Evolutionary conservation across 306 rosid genomes (phyloP).

Genomic region (Gynostemma pentaphyllum): DNA sequence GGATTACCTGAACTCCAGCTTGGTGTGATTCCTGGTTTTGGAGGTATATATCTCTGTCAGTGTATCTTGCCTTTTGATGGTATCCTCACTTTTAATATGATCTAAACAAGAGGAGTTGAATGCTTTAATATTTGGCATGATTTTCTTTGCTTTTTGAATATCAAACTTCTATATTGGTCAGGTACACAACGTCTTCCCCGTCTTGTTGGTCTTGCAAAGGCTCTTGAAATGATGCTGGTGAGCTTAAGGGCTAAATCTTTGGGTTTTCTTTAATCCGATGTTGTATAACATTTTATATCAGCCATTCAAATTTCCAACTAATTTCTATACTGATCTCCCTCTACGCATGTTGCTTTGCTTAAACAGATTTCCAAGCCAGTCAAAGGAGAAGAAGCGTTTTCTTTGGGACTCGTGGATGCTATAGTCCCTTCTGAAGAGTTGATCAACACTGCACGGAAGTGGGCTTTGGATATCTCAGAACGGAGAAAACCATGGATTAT

Average conservation of each 20-base stretch:
- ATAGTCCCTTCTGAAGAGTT: constrained; percentile 55
- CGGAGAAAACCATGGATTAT: constrained; percentile 68
- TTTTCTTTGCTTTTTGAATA: constrained; percentile 13
- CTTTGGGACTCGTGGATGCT: constrained; percentile 82
- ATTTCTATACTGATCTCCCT: constrained; percentile 14
- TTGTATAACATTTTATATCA: neutral
- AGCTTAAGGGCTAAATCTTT: constrained; percentile 6
- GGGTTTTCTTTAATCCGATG: neutral
- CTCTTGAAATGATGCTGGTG: constrained; percentile 93
- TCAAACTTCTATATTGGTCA: constrained; percentile 27
- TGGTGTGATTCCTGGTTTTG: constrained; percentile 95
- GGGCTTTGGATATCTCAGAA: constrained; percentile 74
- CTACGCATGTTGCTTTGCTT: neutral
- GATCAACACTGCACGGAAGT: constrained; percentile 60
- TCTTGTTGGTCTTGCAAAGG: constrained; percentile 89
- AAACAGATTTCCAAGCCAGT: constrained; percentile 69
- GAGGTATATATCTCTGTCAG: constrained; percentile 38
- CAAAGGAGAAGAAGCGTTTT: constrained; percentile 72
- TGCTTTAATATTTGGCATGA: neutral
- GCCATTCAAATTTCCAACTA: neutral
- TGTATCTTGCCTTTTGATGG: neutral
- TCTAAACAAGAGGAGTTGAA: too few species aligned
- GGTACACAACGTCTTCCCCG: constrained; percentile 99
- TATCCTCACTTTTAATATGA: too few species aligned
- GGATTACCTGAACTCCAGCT: constrained; percentile 99